phyloP scores from a whole-genome alignment of 2,329 filamentous ascomycete species.

The Trichoderma brevicompactum region DNA sequence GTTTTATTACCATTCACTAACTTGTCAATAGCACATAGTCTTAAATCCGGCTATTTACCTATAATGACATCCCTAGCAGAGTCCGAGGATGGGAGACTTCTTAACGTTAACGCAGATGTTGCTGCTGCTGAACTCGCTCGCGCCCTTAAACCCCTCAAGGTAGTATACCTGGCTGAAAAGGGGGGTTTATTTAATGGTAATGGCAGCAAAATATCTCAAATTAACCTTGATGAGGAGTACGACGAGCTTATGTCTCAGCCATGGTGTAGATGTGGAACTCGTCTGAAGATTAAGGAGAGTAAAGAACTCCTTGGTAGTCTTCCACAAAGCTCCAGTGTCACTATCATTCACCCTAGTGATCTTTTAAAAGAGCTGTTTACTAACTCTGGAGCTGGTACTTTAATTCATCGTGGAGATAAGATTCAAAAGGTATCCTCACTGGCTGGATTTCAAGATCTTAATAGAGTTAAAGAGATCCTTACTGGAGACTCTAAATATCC shows the following conservation, averaged over 20 bases:
- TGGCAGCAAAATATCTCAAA: slow-evolving; percentile 7
- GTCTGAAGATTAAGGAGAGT: slow-evolving; percentile 10
- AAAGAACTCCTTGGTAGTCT: slow-evolving; percentile 4
- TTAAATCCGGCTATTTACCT: slow-evolving; percentile 10
- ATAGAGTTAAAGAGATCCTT: not conserved
- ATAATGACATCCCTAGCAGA: slow-evolving; percentile 1
- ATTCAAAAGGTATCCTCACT: slow-evolving; percentile 10
- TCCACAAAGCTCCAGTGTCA: slow-evolving; percentile 7
- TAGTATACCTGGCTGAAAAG: slow-evolving; percentile 3
- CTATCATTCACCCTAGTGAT: slow-evolving; percentile 8
- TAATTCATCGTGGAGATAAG: slow-evolving; percentile 6
- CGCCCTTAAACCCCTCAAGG: slow-evolving; percentile 6
- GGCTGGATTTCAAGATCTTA: slow-evolving; percentile 5
- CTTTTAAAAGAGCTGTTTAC: slow-evolving; percentile 9
- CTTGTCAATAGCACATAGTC: no score
- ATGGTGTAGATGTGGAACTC: slow-evolving; percentile 5
- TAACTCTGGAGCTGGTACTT: slow-evolving; percentile 3
- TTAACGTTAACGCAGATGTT: slow-evolving; percentile 7
- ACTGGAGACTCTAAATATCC: no score
- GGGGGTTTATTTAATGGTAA: not conserved
- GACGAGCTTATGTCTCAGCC: slow-evolving; percentile 9
- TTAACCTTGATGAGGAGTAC: slow-evolving; percentile 6
- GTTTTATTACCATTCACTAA: no score
- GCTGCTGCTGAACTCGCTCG: slow-evolving; percentile 14
- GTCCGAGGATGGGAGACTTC: not conserved